phyloP scores from a whole-genome alignment of 129 eudicot species.

The carrot (Daucus carota) region DH1_v3.0 NC_030384.2:37043501-37044000 shows the following conservation, averaged over 20 bases:
- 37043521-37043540: no score
- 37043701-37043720: neutral
- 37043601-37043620: no score
- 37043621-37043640: no score
- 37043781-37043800: constrained; percentile 22
- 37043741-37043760: constrained; percentile 45
- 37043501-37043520: no score
- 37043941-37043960: neutral
- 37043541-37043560: no score
- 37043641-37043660: no score
- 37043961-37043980: constrained; percentile 1
- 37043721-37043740: neutral
- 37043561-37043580: no score
- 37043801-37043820: constrained; percentile 8
- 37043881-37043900: constrained; percentile 16
- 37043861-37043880: constrained; percentile 19
- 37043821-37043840: constrained; percentile 13
- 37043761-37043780: constrained; percentile 15
- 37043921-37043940: constrained; percentile 27
- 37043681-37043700: no score
- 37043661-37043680: no score
- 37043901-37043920: constrained; percentile 28
- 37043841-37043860: constrained; percentile 22
- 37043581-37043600: no score
- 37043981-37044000: no score